A percentile compares a stretch with the other conserved stretches of the same genome.
Conservation (phyloP, 768 basidiomycete genomes). For the Mycena metata region DNA sequence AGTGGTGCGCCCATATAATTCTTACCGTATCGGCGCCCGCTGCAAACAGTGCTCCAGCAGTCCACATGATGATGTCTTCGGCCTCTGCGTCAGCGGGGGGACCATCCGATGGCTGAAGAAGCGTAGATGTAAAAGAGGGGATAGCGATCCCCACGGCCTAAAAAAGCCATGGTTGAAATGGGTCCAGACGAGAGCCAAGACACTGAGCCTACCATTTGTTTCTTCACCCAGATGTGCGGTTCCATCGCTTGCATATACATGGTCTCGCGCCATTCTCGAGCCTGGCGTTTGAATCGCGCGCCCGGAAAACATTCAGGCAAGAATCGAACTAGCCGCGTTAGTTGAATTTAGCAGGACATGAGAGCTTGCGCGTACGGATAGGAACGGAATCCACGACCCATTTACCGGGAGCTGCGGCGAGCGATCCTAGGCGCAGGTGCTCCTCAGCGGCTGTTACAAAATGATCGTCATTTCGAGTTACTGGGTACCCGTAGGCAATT, state of each 20-base stretch:
- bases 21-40: slow-evolving; percentile 32
- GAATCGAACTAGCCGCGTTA: slow-evolving; percentile 18
- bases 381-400: slow-evolving; percentile 52
- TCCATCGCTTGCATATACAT: slow-evolving; percentile 17
- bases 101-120: slow-evolving; percentile 1
- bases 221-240: slow-evolving; percentile 30
- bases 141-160: slow-evolving; percentile 18
- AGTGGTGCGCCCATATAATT: background rate
- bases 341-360: background rate
- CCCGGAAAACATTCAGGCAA: slow-evolving; percentile 59
- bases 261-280: slow-evolving; percentile 22
- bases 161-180: background rate
- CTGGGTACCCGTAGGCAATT: slow-evolving; percentile 33
- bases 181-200: background rate
- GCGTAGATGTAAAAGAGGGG: slow-evolving; percentile 8
- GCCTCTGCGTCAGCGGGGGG: slow-evolving; percentile 1
- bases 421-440: slow-evolving; percentile 20
- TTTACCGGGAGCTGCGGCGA: slow-evolving; percentile 44
- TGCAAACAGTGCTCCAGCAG: slow-evolving; percentile 27
- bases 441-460: slow-evolving; percentile 44
- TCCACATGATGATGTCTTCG: slow-evolving; percentile 28
- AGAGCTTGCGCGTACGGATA: slow-evolving; percentile 40
- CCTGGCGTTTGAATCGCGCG: slow-evolving; percentile 50
- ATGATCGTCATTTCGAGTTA: slow-evolving; percentile 26
- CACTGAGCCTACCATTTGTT: slow-evolving; percentile 27